Base-by-base conservation (phyloP, 2,329 filamentous ascomycete genomes). In the Epicoccum nigrum region DNA sequence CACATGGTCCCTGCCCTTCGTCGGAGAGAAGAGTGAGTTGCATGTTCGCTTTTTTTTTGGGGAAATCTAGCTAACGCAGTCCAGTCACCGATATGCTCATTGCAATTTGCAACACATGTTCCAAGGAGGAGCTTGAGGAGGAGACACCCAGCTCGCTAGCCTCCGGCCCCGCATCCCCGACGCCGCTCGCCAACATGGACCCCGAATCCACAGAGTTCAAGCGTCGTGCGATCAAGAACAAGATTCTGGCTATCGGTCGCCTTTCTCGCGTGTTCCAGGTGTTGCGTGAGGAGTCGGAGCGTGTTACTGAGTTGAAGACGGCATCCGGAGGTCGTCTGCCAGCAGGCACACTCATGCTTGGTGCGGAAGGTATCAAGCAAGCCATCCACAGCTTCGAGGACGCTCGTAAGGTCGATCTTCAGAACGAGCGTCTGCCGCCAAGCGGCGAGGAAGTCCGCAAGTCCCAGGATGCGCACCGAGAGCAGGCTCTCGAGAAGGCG, bases 1-100 rank as follows among this genome's bases (percentile, higher is more conserved):
- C 73, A 99, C 94, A n/a, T 99, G 94, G 94, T 99, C 94, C 27
- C 81, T 99, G 54, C 94, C 94, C 0, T 99, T 99, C 76, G 94
- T 99, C 19, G 93, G 94, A 56, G 94, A 99, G 77, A 99, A 99
- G 83, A 79, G 73, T 76, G 62, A 49, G 13, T 27, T 27, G 16
- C 16, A 4, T 25, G 23, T 0, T 12, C 4, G 2, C 13, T 2
- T 20, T 3, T 6, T 2, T 20, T 3, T 6, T 6, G 2, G 37
- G 1, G 2, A 13, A 6, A 13, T n/a, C 8, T 17, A 12, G 46
- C 68, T 74, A 58, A 73, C 27, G 12, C 1, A 7, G 8, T 4
- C 37, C 21, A 76, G 74, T 99, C 69, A 97, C 94, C 15, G 94
- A 99, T 70, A 99, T 99, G 94, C 86, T 99, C 60, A 97, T 99